Percentiles rank a stretch among this genome's conserved stretches.
Conservation (phyloP, 257 asterid genomes). For the Henckelia pumila region DNA sequence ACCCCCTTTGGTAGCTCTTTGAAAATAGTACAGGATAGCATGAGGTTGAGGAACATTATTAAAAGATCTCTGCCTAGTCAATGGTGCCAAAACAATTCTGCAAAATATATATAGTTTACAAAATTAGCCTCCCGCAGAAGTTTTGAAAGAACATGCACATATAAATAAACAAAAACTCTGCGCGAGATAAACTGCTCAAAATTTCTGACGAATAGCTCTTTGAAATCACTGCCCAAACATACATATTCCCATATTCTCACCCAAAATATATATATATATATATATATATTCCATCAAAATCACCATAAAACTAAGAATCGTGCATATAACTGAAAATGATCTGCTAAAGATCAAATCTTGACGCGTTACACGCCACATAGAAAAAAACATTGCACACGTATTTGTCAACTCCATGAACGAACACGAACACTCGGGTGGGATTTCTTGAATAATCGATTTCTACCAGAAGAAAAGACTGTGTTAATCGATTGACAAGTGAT, state of each 20-base stretch:
- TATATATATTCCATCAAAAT: not conserved
- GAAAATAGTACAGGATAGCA: conserved; percentile 37
- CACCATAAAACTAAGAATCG: not conserved
- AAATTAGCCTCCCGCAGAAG: not conserved
- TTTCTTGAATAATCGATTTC: not conserved
- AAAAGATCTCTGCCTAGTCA: conserved; percentile 45
- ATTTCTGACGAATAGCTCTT: not conserved
- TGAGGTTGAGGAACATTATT: conserved; percentile 42
- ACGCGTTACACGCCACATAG: not conserved
- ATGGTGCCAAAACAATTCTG: conserved; percentile 49
- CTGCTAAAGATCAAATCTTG: not conserved
- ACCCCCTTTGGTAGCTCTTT: conserved; percentile 44
- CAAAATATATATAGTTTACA: not conserved
- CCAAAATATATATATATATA: too few species aligned
- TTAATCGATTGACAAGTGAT: not conserved
- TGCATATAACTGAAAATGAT: not conserved
- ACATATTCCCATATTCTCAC: too few species aligned
- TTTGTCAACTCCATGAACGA: not conserved
- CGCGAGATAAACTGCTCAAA: too few species aligned
- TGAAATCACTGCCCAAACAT: not conserved
- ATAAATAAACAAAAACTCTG: too few species aligned
- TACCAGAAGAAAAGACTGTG: not conserved
- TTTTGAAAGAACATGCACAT: too few species aligned
- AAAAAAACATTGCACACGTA: too few species aligned
- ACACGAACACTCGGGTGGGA: not conserved